Conservation (phyloP, 75 land plant genomes). For the Pinus tabuliformis region DNA sequence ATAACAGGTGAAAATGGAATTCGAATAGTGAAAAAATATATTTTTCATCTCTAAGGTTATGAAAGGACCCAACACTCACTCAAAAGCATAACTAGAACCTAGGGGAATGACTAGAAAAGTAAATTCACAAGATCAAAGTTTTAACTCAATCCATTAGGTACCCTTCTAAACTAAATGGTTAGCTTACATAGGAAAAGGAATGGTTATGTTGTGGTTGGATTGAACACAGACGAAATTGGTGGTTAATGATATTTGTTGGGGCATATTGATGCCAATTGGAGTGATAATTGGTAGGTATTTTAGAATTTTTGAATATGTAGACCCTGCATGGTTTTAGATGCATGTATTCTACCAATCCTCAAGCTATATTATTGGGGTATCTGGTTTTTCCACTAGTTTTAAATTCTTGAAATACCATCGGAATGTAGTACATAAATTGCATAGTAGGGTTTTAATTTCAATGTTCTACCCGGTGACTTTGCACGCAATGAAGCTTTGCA, state of each 20-base stretch:
- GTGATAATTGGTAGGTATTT: slow-evolving; percentile 64
- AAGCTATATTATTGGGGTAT: slow-evolving; percentile 60
- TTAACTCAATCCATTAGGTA: too few relatives aligned
- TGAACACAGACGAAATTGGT: slow-evolving; percentile 22
- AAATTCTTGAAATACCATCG: slow-evolving; percentile 34
- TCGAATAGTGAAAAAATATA: too few relatives aligned
- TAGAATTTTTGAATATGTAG: slow-evolving; percentile 36
- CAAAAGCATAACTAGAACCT: too few relatives aligned
- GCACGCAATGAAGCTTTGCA: slow-evolving; percentile 23
- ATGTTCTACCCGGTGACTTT: slow-evolving; percentile 43
- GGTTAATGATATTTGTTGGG: slow-evolving; percentile 66
- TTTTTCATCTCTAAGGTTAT: too few relatives aligned
- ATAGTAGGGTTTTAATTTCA: slow-evolving; percentile 49
- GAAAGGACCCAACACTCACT: too few relatives aligned
- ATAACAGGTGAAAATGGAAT: too few relatives aligned
- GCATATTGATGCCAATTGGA: slow-evolving; percentile 66
- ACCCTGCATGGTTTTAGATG: slow-evolving; percentile 76
- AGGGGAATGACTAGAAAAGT: too few relatives aligned
- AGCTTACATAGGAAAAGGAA: too few relatives aligned
- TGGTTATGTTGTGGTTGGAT: too few relatives aligned
- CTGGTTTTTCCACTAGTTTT: slow-evolving; percentile 69
- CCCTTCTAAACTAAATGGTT: too few relatives aligned
- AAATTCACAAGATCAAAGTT: too few relatives aligned
- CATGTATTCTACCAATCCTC: slow-evolving; percentile 54
- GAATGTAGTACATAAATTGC: slow-evolving; percentile 20